These are phyloP conservation scores for Pseudonectria buxi DNA, from an alignment of 2,329 filamentous ascomycete genomes.

Conservation along the genomic window DNA sequence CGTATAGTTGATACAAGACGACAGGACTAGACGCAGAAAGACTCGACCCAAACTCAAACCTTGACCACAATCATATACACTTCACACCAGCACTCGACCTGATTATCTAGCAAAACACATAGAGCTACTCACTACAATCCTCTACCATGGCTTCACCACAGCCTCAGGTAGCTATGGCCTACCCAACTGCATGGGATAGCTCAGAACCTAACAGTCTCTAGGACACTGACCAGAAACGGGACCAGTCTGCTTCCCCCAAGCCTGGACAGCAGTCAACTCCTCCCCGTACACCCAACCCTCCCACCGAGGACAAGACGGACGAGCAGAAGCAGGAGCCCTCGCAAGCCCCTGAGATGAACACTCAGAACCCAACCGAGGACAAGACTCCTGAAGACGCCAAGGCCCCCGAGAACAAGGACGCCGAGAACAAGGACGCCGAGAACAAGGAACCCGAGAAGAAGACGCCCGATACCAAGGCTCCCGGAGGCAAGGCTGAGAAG, in stretches of 20 bases:
- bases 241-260: conserved; percentile 3
- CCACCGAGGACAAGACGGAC: conserved; percentile 4
- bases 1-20: too few relatives aligned
- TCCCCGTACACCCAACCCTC: conserved; percentile 1
- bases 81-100: neutral
- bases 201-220: neutral
- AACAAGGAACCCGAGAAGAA: conserved; percentile 5
- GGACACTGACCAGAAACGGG: conserved; percentile 6
- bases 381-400: conserved; percentile 4
- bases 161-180: conserved; percentile 11
- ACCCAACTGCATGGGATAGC: too few relatives aligned
- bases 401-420: neutral
- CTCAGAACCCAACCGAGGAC: conserved; percentile 1
- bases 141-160: conserved; percentile 13
- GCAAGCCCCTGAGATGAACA: conserved; percentile 7
- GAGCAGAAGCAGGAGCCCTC: conserved; percentile 4
- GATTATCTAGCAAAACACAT: neutral
- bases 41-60: neutral
- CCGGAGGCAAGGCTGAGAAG: neutral
- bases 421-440: neutral
- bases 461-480: neutral
- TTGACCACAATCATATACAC: neutral
- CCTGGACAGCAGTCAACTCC: conserved; percentile 7
- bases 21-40: neutral
- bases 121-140: neutral